Evolutionary conservation across 192 early-diverging fungal species (phyloP), one percentile per base, ranked within the genome.

Genomic region (Linnemannia elongata): DNA sequence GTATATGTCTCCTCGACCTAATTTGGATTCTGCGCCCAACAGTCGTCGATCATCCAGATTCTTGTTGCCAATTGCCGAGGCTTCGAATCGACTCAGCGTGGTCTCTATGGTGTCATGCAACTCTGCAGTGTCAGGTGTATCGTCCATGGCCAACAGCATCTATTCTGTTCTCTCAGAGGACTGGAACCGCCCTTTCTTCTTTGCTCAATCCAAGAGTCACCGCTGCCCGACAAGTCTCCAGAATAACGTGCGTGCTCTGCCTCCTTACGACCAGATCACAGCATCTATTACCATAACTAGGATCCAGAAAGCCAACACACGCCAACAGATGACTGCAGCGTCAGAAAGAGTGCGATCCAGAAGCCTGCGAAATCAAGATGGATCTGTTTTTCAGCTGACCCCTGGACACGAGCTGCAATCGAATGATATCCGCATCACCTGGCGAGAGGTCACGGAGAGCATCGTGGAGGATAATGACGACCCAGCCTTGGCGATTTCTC

Each of bases 111-210:
- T 15, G 3, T 69, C 76, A 20, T 39, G 41, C 6, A 39, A 22
- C 42, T 70, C 75, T 60, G 24, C 20, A 22, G 20, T 68, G 1
- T 80, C 81, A 20, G 38, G 54, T 0, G 35, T 30, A 10, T 82
- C 81, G 1, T 76, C 75, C 22, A 27, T 73, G 33, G 63, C 75
- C n/a, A 70, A 72, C 54, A 82, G 81, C 13, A 63, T 82, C 70
- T 82, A 82, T 55, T 77, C 81, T 24, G 57, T 47, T 17, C 71
- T 83, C 30, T 83, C 82, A 6, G 82, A 77, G 44, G 69, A 72
- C 17, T 83, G 82, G 82, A 71, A 78, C n/a, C 75, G 82, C 1
- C 82, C 82, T 0, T 24, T 47, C 7, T 83, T 73, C 42, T 83
- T 52, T 33, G 60, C 70, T 18, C 72, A 52, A 27, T 73, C 82